Evolutionary conservation across 2,329 filamentous ascomycete species (phyloP), one percentile per base, ranked within the genome.

Genomic region (Ambrosiella beaveri): DNA sequence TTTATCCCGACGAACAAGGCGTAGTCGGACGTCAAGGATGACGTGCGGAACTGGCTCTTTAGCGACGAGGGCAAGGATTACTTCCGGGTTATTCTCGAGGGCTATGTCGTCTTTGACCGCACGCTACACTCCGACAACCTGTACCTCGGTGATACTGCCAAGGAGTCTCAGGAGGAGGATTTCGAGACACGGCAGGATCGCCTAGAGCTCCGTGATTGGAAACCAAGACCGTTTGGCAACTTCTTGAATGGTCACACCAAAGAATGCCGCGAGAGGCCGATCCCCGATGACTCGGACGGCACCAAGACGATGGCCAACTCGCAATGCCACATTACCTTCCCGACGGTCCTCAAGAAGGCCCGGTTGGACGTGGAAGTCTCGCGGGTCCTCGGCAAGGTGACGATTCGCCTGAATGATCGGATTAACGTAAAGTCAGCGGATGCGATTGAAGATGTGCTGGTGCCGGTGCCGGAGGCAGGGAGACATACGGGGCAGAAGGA

Each of bases 51-150:
- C 19, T 96, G 95, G 75, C 75, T 96, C 3, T 96, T 96, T 76
- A 86, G 84, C 60, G 74, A 79, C 36, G 78, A 75, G 56, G 90
- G 90, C 1, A 73, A 77, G 62, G 83, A 83, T 68, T 95, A 88
- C 67, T 77, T 96, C 15, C 81, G 79, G 63, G 87, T 87, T 0
- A 72, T 95, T 51, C 74, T 94, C 13, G 75, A 87, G 71, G 94
- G 94, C 67, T 86, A 91, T 65, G 76, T 90, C 54, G 84, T 85
- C 1, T 76, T 81, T 47, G 80, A 86, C 65, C 76, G 82, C 60
- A 90, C 86, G 0, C 71, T 95, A 0, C 96, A 95, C 74, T 87
- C 84, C 5, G 90, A 95, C 66, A 85, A 83, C 4, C 86, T 84
- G 66, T 93, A 89, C 71, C 67, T 54, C 62, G 64, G 12, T 19